Evolutionary conservation across 768 basidiomycete genomes (phyloP), one percentile per base, ranked within the genome.

Genomic region (Phlebiopsis gigantea): DNA sequence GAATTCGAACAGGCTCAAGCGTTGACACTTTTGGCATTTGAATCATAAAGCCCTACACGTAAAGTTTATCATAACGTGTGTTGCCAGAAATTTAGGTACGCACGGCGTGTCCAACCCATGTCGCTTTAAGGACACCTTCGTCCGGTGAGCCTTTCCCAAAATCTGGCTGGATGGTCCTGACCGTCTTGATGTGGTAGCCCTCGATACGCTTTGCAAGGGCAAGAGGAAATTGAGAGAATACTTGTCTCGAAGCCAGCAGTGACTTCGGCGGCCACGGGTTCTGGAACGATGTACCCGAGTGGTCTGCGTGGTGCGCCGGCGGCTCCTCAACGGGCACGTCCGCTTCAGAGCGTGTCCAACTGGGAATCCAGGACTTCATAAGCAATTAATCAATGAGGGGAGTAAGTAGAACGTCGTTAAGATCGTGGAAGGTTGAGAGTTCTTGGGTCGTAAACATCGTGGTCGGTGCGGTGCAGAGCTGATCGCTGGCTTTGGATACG

Each of bases 71-170:
- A 26, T 25, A 12, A 25, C 7, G 24, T 15, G 17, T 26, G 15
- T 17, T 14, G 3, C 21, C 26, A n/a, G 22, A 17, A 34, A 8
- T 19, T 2, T 26, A 48, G 2, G 26, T 46, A 45, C 69, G 42
- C 26, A 72, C 72, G 1, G 75, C 74, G 55, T 76, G 74, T 5
- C 73, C 73, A 0, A 75, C 56, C 74, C 73, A 75, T 0, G 70
- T 73, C 26, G 67, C 72, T 39, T 66, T 62, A 9, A 68, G 31
- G 44, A 60, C 49, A 24, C 58, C 44, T 52, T 52, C 47, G 46
- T 56, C 41, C 26, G 21, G 21, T 47, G 47, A 30, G 30, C 48
- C 30, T 34, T 31, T n/a, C 2, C 55, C 57, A 61, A 67, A 71
- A 47, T 69, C 64, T 0, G 70, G 69, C 30, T 59, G 58, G 25